Base-by-base conservation (phyloP, 2,329 filamentous ascomycete genomes). In the Cladosporium sp. region DNA sequence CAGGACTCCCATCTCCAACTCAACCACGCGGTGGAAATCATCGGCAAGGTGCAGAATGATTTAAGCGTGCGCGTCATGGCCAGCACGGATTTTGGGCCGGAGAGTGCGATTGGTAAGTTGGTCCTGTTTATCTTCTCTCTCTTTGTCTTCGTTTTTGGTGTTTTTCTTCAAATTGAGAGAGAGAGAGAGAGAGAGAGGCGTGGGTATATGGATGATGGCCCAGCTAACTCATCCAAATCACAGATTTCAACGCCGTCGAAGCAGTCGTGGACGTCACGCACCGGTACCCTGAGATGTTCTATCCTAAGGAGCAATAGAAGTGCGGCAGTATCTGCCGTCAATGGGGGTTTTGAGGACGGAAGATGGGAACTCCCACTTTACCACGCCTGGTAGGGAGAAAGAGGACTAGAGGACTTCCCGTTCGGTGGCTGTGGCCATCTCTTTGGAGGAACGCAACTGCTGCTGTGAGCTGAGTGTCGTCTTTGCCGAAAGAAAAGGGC, bases 221-320 rank as follows among this genome's bases (percentile, higher is more conserved):
- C n/a, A n/a, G n/a, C n/a, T n/a, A n/a, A n/a, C n/a, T n/a, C n/a
- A n/a, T n/a, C n/a, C n/a, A 9, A 29, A 13, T 6, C 9, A 27
- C 57, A 92, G 90, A 96, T 70, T 88, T 86, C 68, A 77, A 76
- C 47, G 78, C 88, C 29, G 85, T 83, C 53, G 83, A 88, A 51
- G 81, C 85, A 0, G 86, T 96, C 3, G 91, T 95, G 13, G 87
- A 96, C 51, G 84, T 83, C 30, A 93, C 89, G 29, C 91, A 96
- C 70, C 79, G 83, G 43, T 82, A 89, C 65, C 87, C 85, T 63
- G 75, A 82, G 54, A 85, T 97, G 45, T 96, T 96, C 66, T 90
- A 87, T 63, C 78, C 80, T 49, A 75, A 64, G 52, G 59, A 65
- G 40, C 30, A 48, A 33, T 55, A n/a, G n/a, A n/a, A n/a, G n/a